Evolutionary conservation across 495 filamentous ascomycete genomes (phyloP).

Genomic region (Saxophila tyrrhenica): DNA sequence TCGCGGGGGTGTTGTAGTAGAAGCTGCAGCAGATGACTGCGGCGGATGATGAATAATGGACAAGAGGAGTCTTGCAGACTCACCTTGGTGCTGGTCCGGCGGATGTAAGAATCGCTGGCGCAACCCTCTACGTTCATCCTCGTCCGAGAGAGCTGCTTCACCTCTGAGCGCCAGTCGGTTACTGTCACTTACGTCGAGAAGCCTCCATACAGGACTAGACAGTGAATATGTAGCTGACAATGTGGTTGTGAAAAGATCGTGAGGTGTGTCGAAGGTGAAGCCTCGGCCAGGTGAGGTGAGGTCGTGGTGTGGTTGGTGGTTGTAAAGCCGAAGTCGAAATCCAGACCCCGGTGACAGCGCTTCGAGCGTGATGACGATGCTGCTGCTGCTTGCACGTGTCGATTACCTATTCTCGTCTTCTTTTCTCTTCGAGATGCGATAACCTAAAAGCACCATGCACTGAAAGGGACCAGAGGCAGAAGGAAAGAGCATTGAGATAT

Average conservation of each 20-base stretch:
- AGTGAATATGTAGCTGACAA: neutral
- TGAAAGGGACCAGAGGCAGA: too few relatives aligned
- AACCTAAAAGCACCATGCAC: too few relatives aligned
- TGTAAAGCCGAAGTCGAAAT: neutral
- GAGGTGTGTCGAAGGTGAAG: neutral
- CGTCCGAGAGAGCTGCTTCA: too few relatives aligned
- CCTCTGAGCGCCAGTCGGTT: too few relatives aligned
- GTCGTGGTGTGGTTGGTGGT: neutral
- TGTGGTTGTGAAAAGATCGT: neutral
- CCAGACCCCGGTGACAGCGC: too few relatives aligned
- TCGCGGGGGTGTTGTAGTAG: neutral
- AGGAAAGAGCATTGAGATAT: too few relatives aligned
- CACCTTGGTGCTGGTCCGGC: conserved; percentile 2
- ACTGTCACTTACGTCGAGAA: too few relatives aligned
- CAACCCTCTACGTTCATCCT: conserved; percentile 2
- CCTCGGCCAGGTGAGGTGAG: neutral
- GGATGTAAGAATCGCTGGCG: neutral
- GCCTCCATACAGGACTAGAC: too few relatives aligned
- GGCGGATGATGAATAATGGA: neutral
- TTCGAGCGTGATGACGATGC: too few relatives aligned
- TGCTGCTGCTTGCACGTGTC: too few relatives aligned
- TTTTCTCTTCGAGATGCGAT: too few relatives aligned
- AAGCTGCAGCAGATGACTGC: neutral
- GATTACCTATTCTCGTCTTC: too few relatives aligned
- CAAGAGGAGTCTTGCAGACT: neutral